Evolutionary conservation across 1,284 basidiomycete species (phyloP), one percentile per base, ranked within the genome.

Genomic region (Trichosporon faecale): DNA sequence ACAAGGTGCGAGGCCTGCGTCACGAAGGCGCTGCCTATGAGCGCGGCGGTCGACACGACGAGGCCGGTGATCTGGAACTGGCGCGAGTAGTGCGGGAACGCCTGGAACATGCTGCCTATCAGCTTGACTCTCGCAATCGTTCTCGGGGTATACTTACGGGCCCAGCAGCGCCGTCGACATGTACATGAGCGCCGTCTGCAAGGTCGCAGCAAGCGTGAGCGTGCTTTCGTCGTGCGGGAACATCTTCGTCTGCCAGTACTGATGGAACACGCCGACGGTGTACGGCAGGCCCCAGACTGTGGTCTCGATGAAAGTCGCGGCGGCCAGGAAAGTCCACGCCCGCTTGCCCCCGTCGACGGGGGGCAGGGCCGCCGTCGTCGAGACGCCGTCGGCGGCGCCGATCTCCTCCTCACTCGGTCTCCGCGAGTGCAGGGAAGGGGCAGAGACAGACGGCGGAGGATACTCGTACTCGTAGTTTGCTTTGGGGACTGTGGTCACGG

Each of bases 221-320:
- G 76, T 78, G 6, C 72, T 72, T 70, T 72, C 77, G 3, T 29
- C 16, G 9, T 27, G 37, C 3, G 78, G 76, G 68, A 84, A 83
- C 46, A 82, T 73, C 18, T 69, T 68, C 11, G 40, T 49, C 2
- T 35, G 31, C 82, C 82, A 83, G 68, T 82, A 84, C 44, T 76
- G 74, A 69, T 81, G 79, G 49, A 83, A 74, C 25, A 83, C 76
- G 71, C 82, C 82, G 49, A 82, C 76, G 31, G 77, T 75, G 69
- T 78, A 82, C 14, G 79, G 80, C n/a, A 84, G 66, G 0, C 83
- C 83, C 78, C 80, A 84, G 6, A 83, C 76, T 2, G 80, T 67
- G 4, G 76, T 73, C 73, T 84, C 83, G 31, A 80, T 75, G 6
- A 76, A 64, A 1, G 80, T 81, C 0, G 82, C 82, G 0, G 73